Percentiles rank a stretch among this genome's conserved stretches.
Evolutionary conservation across 108 stramenopile genomes (phyloP).

Genomic region (Skeletonema menzelii): DNA sequence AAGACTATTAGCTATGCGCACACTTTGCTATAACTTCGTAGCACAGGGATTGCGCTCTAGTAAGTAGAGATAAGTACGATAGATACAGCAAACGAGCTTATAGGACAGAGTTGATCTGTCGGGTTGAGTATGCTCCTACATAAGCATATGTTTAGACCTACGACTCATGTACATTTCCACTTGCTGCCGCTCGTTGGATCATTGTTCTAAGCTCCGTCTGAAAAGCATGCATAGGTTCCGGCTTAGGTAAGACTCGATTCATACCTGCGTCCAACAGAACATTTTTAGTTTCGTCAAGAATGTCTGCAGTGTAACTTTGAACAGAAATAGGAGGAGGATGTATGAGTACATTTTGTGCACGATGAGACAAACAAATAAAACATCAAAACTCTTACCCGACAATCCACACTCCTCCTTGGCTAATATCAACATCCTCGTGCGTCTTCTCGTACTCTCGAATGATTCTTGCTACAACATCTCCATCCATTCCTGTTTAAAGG

Average conservation of each 20-base stretch:
- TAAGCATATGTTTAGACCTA: too few species aligned
- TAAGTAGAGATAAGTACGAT: too few species aligned
- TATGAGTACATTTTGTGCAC: not conserved
- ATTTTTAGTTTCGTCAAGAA: conserved; percentile 13
- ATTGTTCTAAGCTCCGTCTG: conserved; percentile 11
- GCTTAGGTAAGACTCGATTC: conserved; percentile 21
- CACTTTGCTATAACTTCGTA: too few species aligned
- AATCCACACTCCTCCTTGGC: conserved; percentile 7
- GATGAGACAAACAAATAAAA: not conserved
- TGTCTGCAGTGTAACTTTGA: conserved; percentile 19
- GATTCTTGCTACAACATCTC: conserved; percentile 10
- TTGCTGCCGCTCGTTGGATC: conserved; percentile 11
- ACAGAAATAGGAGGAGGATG: not conserved
- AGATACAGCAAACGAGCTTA: too few species aligned
- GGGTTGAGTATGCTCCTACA: too few species aligned
- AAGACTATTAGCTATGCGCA: too few species aligned
- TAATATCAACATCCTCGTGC: conserved; percentile 12
- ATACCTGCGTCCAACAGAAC: conserved; percentile 11
- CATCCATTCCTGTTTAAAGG: conserved; percentile 15
- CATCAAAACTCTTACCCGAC: conserved; percentile 7
- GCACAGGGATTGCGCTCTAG: too few species aligned
- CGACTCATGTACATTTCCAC: not conserved
- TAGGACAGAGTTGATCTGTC: too few species aligned
- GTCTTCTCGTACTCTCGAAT: conserved; percentile 26
- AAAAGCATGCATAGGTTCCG: conserved; percentile 17